Base-by-base conservation (phyloP, 2,329 filamentous ascomycete genomes). In the Ophiobolus disseminans region DNA sequence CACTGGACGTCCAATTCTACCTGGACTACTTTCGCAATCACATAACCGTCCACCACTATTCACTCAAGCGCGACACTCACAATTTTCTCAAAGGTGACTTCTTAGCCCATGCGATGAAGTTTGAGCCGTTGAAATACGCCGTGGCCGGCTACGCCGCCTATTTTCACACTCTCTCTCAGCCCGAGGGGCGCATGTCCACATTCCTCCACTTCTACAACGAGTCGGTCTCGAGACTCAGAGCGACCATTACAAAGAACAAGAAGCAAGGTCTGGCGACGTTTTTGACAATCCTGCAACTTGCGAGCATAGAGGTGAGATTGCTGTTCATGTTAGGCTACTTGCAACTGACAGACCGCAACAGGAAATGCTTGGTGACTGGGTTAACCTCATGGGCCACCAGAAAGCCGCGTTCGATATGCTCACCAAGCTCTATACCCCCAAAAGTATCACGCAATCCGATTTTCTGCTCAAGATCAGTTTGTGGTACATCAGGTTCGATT, bases 331-430 rank as follows among this genome's bases (percentile, higher is more conserved):
- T 11, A n/a, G 4, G 13, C 11, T 2, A 26, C 9, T 5, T 6
- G 26, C 17, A 20, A 39, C 59, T 63, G 32, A 63, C 40, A 40
- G 39, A 45, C 39, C 16, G 46, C 41, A 20, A 41, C 63, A 96
- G 91, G 94, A 97, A 75, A 95, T 91, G 63, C 81, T 97, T 36
- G 94, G 94, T 10, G 94, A 99, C 69, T 97, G 91, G 91, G 85
- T 95, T 43, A 97, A 95, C 63, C 79, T 97, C 13, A 87, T 94
- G 74, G 90, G 91, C 17, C 94, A 97, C 69, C 92, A 97, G 70
- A 91, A 88, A 68, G 94, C 93, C 9, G 94, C 94, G 0, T 85
- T 89, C 65, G 85, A 90, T 55, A 87, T 97, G 62, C 77, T 97
- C 36, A 88, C 82, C 1, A 84, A 87, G 34, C 76, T 97, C 0